Conservation (phyloP, 371 early-diverging fungal genomes). For the Cokeromyces recurvatus region DNA sequence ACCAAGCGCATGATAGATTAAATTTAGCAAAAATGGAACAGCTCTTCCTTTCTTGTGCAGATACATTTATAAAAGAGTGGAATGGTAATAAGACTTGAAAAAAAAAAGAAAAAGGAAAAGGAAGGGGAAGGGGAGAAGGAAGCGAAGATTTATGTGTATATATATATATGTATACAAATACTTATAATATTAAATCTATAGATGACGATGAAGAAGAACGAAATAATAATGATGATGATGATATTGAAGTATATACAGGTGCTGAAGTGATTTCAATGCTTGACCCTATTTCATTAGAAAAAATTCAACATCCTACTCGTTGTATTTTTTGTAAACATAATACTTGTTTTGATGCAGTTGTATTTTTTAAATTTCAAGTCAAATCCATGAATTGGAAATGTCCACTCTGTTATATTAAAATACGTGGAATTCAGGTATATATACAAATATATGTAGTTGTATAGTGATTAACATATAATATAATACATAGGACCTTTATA, state of each 20-base stretch:
- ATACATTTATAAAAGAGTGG: slow-evolving; percentile 14
- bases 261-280: slow-evolving; percentile 29
- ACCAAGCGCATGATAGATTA: slow-evolving; percentile 12
- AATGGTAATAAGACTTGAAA: slow-evolving; percentile 2
- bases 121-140: no score
- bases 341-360: slow-evolving; percentile 31
- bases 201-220: neutral
- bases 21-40: slow-evolving; percentile 8
- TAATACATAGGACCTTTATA: slow-evolving; percentile 22
- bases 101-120: no score
- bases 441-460: neutral
- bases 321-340: slow-evolving; percentile 37
- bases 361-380: slow-evolving; percentile 16
- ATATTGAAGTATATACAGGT: neutral
- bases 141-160: no score
- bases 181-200: no score
- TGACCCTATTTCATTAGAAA: slow-evolving; percentile 30
- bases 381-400: slow-evolving; percentile 21
- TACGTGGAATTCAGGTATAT: slow-evolving; percentile 26
- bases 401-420: slow-evolving; percentile 21
- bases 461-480: neutral
- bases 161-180: no score
- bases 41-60: slow-evolving; percentile 15
- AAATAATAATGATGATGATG: neutral
- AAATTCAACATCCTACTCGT: slow-evolving; percentile 32